phyloP scores from a whole-genome alignment of 2,329 filamentous ascomycete genomes.

The Botrytis squamosa region DNA sequence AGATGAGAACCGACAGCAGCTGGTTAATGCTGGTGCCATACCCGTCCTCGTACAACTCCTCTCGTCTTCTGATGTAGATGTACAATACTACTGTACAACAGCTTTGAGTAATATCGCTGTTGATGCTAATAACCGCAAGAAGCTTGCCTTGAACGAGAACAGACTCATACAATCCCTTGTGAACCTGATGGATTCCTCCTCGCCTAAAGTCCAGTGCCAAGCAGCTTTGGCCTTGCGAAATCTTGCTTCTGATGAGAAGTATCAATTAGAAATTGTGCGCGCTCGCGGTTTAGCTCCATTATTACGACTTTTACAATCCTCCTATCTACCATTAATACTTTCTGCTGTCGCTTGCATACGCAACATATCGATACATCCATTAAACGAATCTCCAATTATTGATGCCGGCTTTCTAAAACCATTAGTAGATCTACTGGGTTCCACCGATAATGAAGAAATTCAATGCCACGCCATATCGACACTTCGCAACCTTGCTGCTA shows the following conservation, averaged over 20 bases:
- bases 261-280: constrained; percentile 95
- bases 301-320: constrained; percentile 86
- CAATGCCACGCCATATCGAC: constrained; percentile 99
- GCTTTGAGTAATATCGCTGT: constrained; percentile 98
- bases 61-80: constrained; percentile 89
- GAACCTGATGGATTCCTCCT: constrained; percentile 94
- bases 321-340: constrained; percentile 91
- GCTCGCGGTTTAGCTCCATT: constrained; percentile 82
- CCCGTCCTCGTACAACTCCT: constrained; percentile 94
- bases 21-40: constrained; percentile 96
- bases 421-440: constrained; percentile 87
- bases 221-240: constrained; percentile 92
- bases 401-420: constrained; percentile 95
- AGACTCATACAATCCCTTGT: constrained; percentile 92
- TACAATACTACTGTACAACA: constrained; percentile 99
- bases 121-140: constrained; percentile 84
- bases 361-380: constrained; percentile 96
- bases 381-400: constrained; percentile 98
- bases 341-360: constrained; percentile 97
- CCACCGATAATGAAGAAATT: constrained; percentile 97
- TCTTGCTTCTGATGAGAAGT: constrained; percentile 95
- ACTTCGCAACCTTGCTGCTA: constrained; percentile 89
- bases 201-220: constrained; percentile 96
- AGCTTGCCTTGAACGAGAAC: constrained; percentile 85
- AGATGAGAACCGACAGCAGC: constrained; percentile 97